A percentile compares a stretch with the other conserved stretches of the same genome.
Evolutionary conservation across 2,329 filamentous ascomycete species (phyloP).

Genomic region (Trichoderma afroharzianum): DNA sequence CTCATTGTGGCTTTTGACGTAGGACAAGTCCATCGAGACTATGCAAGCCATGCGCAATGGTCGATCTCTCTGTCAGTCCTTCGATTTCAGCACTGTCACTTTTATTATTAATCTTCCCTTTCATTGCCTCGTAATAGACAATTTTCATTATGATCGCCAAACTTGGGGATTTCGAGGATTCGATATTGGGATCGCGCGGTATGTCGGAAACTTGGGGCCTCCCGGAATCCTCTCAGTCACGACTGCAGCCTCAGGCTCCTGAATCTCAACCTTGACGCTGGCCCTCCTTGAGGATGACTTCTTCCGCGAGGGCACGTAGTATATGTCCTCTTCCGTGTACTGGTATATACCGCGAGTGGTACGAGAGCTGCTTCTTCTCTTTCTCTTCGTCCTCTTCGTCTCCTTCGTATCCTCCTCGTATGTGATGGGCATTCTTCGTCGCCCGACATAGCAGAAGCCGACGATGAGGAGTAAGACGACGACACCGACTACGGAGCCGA

Average conservation of each 20-base stretch:
- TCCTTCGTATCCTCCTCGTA: constrained; percentile 6
- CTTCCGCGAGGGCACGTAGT: neutral
- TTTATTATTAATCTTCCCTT: neutral
- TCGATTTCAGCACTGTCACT: neutral
- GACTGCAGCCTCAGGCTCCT: constrained; percentile 21
- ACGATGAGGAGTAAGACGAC: constrained; percentile 34
- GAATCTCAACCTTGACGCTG: neutral
- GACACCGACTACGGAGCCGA: constrained; percentile 38
- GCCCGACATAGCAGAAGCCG: constrained; percentile 29
- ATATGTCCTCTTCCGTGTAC: constrained; percentile 6
- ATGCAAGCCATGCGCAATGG: neutral
- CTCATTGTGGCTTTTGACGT: neutral
- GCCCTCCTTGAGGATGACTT: neutral
- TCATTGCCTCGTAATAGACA: neutral
- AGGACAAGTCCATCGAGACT: neutral
- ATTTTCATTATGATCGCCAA: neutral
- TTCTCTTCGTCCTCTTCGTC: neutral
- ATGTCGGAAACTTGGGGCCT: constrained; percentile 33
- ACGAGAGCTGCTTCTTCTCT: neutral
- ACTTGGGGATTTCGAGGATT: constrained; percentile 27
- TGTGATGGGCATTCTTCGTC: neutral
- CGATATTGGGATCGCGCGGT: constrained; percentile 32
- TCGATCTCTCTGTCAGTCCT: neutral
- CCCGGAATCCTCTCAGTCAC: constrained; percentile 30
- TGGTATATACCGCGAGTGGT: neutral